Evolutionary conservation across 2,329 filamentous ascomycete genomes (phyloP), one percentile per base, ranked within the genome.

Genomic region (Fusarium sp.): DNA sequence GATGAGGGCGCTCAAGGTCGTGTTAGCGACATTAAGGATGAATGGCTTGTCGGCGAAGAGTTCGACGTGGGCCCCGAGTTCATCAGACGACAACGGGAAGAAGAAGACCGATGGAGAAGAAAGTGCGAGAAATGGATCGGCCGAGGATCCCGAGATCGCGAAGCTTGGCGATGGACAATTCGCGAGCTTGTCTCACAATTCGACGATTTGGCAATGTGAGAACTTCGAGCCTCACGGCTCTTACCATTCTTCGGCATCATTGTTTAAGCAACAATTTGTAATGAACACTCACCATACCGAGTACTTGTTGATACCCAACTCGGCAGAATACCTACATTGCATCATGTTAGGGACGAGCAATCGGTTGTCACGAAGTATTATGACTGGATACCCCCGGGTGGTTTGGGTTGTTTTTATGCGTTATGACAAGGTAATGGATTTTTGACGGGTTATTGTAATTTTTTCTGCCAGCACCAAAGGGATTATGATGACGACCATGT

Each of bases 1-100:
- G 84, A 84, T 10, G 84, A 86, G 13, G 80, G 80, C 10, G 81
- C 82, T 23, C 79, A 82, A 41, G 84, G 84, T 47, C 86, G 88
- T 21, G 82, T 83, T 72, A 89, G 87, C 74, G 89, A 90, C 56
- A 80, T 89, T 68, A 88, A 89, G 61, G 92, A 94, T 74, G 92
- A 94, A 76, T 95, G 93, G 87, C 88, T 93, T 51, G 92, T 98
- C 14, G 93, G 93, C 55, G 96, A 99, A 80, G 96, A 99, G 78
- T 99, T 99, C 75, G 96, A 99, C 77, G 93, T 99, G 59, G 96
- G 96, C 0, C 96, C 95, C 5, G 93, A 97, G 79, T 99, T 98
- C 77, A 90, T 98, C 68, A 87, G 91, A 74, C 87, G 94, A 68
- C 95, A 98, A 77, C 88, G 92, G 63, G 93, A 95, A 75, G 96